phyloP scores from a whole-genome alignment of 2,329 filamentous ascomycete genomes.

The Venturia pyrina region DNA sequence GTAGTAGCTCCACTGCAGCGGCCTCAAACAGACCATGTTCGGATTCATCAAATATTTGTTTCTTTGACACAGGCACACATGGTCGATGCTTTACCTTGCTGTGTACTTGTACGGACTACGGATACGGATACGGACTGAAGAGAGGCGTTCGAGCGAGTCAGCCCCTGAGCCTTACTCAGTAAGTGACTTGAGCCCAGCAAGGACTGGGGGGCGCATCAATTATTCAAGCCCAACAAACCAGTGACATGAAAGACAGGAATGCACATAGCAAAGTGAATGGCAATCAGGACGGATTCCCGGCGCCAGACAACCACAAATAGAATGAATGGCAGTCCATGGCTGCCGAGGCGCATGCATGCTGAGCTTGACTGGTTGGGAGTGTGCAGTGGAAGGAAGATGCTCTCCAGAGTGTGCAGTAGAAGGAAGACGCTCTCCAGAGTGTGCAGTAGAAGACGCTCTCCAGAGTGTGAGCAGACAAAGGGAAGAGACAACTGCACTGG shows the following conservation, averaged over 20 bases:
- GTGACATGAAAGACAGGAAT: neutral
- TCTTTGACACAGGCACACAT: neutral
- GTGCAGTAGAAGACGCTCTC: no score
- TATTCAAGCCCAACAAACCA: neutral
- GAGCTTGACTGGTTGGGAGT: no score
- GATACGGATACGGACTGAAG: no score
- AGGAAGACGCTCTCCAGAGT: no score
- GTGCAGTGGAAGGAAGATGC: no score
- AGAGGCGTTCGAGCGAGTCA: neutral
- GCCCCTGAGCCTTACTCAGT: conserved; percentile 4
- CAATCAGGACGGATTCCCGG: neutral
- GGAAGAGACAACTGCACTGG: neutral
- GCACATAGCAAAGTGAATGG: no score
- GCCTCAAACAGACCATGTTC: neutral
- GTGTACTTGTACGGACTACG: neutral
- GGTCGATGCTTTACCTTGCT: no score
- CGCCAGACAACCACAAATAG: neutral
- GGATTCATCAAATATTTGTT: neutral
- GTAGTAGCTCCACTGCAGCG: neutral
- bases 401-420: no score
- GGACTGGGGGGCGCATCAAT: neutral
- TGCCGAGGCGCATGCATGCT: neutral
- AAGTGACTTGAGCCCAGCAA: neutral
- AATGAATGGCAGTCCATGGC: neutral
- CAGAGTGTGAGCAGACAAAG: no score